A percentile compares a stretch with the other conserved stretches of the same genome.
Conservation (phyloP, 2,329 filamentous ascomycete genomes). For the Clathrospora elynae region DNA sequence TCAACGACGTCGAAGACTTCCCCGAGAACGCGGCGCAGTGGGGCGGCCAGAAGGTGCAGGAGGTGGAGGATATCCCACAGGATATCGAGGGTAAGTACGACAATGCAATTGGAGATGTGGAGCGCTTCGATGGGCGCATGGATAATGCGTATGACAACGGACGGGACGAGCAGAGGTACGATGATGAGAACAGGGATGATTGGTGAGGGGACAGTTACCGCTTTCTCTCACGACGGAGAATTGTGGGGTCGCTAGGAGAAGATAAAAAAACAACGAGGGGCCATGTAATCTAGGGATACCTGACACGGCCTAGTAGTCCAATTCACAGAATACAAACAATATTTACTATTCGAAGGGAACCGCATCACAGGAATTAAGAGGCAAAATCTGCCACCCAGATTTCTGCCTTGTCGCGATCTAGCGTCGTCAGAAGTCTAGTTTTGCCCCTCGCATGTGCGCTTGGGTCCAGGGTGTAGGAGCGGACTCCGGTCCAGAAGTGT, state of each 20-base stretch:
- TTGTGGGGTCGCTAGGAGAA: neutral
- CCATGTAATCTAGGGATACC: too few species aligned
- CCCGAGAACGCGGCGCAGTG: constrained; percentile 30
- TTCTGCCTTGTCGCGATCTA: too few species aligned
- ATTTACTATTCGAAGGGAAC: too few species aligned
- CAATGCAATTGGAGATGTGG: constrained; percentile 21
- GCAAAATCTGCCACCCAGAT: too few species aligned
- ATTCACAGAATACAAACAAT: too few species aligned
- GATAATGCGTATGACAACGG: constrained; percentile 31
- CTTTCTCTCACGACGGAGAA: too few species aligned
- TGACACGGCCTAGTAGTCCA: too few species aligned
- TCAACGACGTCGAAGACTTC: constrained; percentile 33
- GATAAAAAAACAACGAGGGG: neutral
- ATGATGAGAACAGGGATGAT: constrained; percentile 28
- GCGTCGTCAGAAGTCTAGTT: too few species aligned
- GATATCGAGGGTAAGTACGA: constrained; percentile 34
- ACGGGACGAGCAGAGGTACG: constrained; percentile 30
- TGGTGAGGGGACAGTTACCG: neutral
- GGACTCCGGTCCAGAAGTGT: too few species aligned
- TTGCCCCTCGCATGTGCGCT: too few species aligned
- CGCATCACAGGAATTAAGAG: too few species aligned
- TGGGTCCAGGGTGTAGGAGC: too few species aligned
- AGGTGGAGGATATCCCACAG: constrained; percentile 31
- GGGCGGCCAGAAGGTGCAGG: constrained; percentile 34
- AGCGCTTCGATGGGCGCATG: constrained; percentile 30